Evolutionary conservation across 805 yeast species (phyloP).

Genomic region (Barnettozyma salicaria): DNA sequence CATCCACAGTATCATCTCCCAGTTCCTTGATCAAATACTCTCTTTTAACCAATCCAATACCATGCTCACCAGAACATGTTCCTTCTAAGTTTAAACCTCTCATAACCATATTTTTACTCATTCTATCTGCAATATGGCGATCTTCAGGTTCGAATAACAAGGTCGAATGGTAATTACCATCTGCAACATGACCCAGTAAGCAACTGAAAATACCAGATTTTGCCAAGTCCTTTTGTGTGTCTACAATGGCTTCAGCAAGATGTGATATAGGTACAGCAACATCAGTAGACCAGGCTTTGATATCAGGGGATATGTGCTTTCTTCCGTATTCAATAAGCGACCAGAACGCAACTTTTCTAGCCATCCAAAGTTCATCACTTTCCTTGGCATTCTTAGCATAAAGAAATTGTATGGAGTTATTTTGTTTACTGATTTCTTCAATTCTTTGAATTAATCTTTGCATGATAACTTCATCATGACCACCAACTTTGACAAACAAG

Average conservation of each 20-base stretch:
- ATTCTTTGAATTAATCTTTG: constrained; percentile 40
- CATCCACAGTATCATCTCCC: constrained; percentile 54
- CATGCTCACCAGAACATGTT: constrained; percentile 52
- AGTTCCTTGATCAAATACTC: constrained; percentile 51
- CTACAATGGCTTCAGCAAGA: constrained; percentile 51
- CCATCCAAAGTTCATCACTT: constrained; percentile 59
- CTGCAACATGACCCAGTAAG: constrained; percentile 72
- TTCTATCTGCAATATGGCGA: constrained; percentile 36
- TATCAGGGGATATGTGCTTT: constrained; percentile 35
- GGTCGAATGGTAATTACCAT: constrained; percentile 68
- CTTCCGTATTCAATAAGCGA: constrained; percentile 56
- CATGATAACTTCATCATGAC: constrained; percentile 31
- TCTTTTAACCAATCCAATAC: constrained; percentile 70
- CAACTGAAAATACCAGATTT: constrained; percentile 44
- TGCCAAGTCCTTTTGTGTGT: constrained; percentile 52
- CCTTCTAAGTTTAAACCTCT: constrained; percentile 50
- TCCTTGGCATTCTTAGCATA: constrained; percentile 52
- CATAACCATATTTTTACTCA: constrained; percentile 54
- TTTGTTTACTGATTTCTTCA: constrained; percentile 39
- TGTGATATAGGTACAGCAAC: constrained; percentile 70
- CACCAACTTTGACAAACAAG: constrained; percentile 54
- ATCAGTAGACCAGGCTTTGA: constrained; percentile 64
- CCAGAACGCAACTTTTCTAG: constrained; percentile 62
- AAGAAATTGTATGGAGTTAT: constrained; percentile 46
- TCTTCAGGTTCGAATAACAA: constrained; percentile 50